Base-by-base conservation (phyloP, 2,329 filamentous ascomycete species). In the Sclerotinia glacialis region DNA sequence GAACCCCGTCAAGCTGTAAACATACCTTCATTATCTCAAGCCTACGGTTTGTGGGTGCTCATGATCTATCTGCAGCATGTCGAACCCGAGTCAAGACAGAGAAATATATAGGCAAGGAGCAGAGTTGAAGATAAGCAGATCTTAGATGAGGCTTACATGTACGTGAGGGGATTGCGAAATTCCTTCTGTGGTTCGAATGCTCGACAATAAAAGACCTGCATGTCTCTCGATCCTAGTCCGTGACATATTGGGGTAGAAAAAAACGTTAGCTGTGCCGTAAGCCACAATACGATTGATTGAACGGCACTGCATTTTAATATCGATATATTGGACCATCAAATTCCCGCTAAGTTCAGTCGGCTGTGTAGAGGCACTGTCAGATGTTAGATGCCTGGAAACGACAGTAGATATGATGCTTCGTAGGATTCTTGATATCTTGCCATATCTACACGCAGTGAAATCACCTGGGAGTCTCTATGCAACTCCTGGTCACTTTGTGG, bases 271-370 rank as follows among this genome's bases (percentile, higher is more conserved):
- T 65, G 40, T 64, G 61, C 52, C 62, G 63, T 34, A 59, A 59
- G 63, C 63, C 63, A 65, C 63, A 59, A 37, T 64, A 64, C 37
- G 31, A 31, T 28, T 64, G 62, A 56, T 40, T 56, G 62, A 58
- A 50, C 63, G 44, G 56, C 18, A 65, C 44, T 56, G 63, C 63
- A 59, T 47, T 50, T 37, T 40, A 59, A 49, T 49, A 65, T 59
- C 18, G 63, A 65, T 65, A 60, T 59, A 65, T 59, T 59, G 63
- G 34, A 18, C 37, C 18, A 64, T 44, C 58, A 34, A 34, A 52
- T 42, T 65, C 44, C 44, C 23, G 63, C 18, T n/a, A 60, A 50
- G 44, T 31, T 50, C 46, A n/a, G 31, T 37, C 50, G 58, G 46
- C 46, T 61, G 31, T 34, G 44, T 49, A 56, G 63, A 26, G 63